These are phyloP conservation scores for Tylopilus sp. DNA, from an alignment of 768 basidiomycete genomes.

Conservation along the genomic window DNA sequence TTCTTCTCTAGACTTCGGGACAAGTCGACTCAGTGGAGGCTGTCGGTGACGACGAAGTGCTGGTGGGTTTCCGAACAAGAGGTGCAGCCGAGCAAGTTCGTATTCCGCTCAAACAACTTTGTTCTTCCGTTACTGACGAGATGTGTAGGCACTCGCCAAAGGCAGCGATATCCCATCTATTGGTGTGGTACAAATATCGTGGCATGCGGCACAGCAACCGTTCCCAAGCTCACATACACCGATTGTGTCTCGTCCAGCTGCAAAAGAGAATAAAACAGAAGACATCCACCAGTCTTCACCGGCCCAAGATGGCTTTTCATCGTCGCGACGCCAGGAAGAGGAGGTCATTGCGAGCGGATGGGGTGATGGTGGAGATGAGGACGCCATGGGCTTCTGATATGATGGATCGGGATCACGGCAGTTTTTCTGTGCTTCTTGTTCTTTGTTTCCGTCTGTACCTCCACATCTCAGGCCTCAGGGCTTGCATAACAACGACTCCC, in stretches of 20 bases:
- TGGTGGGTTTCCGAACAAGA: conserved; percentile 71
- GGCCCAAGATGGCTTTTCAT: conserved; percentile 16
- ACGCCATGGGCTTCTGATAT: conserved; percentile 71
- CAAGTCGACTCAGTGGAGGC: conserved; percentile 65
- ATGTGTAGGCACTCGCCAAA: conserved; percentile 63
- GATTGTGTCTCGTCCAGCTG: conserved; percentile 17
- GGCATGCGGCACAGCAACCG: conserved; percentile 46
- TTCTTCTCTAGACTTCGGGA: conserved; percentile 50
- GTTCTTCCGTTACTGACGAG: conserved; percentile 7
- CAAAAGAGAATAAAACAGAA: conserved; percentile 21
- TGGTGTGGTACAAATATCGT: conserved; percentile 63
- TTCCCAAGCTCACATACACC: conserved; percentile 12
- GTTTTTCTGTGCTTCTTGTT: conserved; percentile 2
- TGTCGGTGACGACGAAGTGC: conserved; percentile 51
- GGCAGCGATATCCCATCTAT: conserved; percentile 63
- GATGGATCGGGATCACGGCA: not conserved
- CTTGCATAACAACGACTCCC: conserved; percentile 10
- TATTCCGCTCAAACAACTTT: conserved; percentile 3
- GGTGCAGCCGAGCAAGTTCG: conserved; percentile 73
- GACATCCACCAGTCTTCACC: conserved; percentile 24
- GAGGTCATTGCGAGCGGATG: conserved; percentile 65
- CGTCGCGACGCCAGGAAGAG: conserved; percentile 49
- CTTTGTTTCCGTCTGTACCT: conserved; percentile 13
- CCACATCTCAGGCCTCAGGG: conserved; percentile 8
- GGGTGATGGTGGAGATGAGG: conserved; percentile 63